phyloP scores from a whole-genome alignment of 305 asterid species.

The Lippia alba region DNA sequence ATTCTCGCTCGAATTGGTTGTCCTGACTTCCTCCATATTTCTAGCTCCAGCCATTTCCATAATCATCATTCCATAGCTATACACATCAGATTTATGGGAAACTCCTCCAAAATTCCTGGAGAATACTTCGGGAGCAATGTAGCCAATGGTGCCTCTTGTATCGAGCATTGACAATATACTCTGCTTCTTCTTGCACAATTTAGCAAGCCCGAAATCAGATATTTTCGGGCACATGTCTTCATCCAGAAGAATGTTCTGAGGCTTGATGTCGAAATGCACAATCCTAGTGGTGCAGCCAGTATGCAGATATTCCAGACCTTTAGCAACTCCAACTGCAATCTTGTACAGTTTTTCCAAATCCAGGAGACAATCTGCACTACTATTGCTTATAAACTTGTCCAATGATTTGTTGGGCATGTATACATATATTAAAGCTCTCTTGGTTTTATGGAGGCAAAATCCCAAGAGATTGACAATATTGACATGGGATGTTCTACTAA shows the following conservation, averaged over 20 bases:
- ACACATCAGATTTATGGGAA: slow-evolving; percentile 64
- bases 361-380: slow-evolving; percentile 7
- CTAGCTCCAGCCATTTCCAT: slow-evolving; percentile 10
- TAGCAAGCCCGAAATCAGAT: slow-evolving; percentile 64
- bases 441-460: no score
- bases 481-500: no score
- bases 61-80: slow-evolving; percentile 48
- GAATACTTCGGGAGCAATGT: slow-evolving; percentile 45
- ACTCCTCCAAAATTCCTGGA: slow-evolving; percentile 47
- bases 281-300: slow-evolving; percentile 57
- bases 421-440: no score
- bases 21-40: slow-evolving; percentile 30
- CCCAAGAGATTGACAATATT: no score
- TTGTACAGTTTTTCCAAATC: slow-evolving; percentile 5
- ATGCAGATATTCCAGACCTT: slow-evolving; percentile 67
- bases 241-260: no score
- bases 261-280: slow-evolving; percentile 71
- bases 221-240: slow-evolving; percentile 41
- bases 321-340: slow-evolving; percentile 63
- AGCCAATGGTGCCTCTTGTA: no score
- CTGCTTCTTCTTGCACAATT: slow-evolving; percentile 45
- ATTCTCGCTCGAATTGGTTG: slow-evolving; percentile 36
- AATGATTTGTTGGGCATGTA: no score
- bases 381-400: not conserved
- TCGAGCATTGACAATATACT: slow-evolving; percentile 42